Conservation (phyloP, 2,329 filamentous ascomycete genomes). For the Curvularia verruculosa region DNA sequence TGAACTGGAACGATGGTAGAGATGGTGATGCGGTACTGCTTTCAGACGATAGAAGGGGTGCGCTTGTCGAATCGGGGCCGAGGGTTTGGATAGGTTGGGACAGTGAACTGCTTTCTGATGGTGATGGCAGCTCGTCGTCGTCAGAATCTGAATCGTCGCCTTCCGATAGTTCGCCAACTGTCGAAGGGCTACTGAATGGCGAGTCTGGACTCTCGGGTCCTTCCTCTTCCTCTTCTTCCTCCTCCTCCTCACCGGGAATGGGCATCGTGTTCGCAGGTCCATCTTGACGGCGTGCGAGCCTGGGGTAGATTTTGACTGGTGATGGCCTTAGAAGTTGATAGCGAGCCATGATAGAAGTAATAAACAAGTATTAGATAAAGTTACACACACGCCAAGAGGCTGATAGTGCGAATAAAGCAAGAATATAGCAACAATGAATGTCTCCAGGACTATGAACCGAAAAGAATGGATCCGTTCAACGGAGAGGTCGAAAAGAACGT, state of each 20-base stretch:
- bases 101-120: conserved; percentile 8
- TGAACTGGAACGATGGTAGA: conserved; percentile 15
- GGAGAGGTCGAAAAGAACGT: conserved; percentile 29
- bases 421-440: conserved; percentile 18
- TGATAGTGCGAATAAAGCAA: conserved; percentile 9
- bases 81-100: conserved; percentile 3
- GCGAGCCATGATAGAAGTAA: conserved; percentile 29
- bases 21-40: neutral
- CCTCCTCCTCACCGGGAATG: conserved; percentile 6
- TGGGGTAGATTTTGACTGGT: conserved; percentile 30
- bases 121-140: conserved; percentile 20
- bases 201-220: conserved; percentile 35
- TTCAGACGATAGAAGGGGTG: neutral
- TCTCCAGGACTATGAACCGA: conserved; percentile 39
- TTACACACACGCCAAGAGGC: conserved; percentile 10
- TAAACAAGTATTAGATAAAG: conserved; percentile 18
- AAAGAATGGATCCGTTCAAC: conserved; percentile 41
- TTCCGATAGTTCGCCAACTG: conserved; percentile 5
- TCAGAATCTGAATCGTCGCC: conserved; percentile 19
- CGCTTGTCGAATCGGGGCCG: conserved; percentile 5
- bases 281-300: conserved; percentile 28
- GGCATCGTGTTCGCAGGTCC: conserved; percentile 16
- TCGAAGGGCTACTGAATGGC: conserved; percentile 24
- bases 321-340: conserved; percentile 38
- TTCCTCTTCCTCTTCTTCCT: conserved; percentile 15